phyloP scores from a whole-genome alignment of 208 protist species.

The Tritrichomonas musculus region DNA sequence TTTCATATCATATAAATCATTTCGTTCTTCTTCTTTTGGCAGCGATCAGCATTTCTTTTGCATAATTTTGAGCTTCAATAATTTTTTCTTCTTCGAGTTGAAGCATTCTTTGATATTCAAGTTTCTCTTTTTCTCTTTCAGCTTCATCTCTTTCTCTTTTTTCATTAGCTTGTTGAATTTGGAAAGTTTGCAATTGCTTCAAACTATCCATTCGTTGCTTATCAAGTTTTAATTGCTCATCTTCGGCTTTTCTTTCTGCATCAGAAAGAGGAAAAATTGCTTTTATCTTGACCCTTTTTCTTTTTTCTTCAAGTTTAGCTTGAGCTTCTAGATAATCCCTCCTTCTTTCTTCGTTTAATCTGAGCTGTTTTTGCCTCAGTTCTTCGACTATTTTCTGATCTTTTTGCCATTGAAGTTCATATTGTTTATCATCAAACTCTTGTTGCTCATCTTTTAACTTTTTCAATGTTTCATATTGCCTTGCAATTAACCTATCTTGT shows the following conservation, averaged over 20 bases:
- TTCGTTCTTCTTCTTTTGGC: not conserved
- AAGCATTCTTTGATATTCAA: not conserved
- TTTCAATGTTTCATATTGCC: not conserved
- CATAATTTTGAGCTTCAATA: not conserved
- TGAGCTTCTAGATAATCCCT: not conserved
- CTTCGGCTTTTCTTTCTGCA: not conserved
- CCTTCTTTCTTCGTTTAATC: not conserved
- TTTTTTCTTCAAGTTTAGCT: not conserved
- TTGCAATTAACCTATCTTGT: not conserved
- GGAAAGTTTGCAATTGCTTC: not conserved
- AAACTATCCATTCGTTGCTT: no score
- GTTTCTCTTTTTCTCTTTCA: not conserved
- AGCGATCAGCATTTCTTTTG: not conserved
- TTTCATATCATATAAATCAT: no score
- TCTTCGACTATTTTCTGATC: not conserved
- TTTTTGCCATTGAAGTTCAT: not conserved
- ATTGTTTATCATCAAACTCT: not conserved
- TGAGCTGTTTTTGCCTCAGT: not conserved
- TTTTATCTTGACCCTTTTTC: not conserved
- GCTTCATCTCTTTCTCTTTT: constrained; percentile 13
- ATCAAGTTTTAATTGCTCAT: not conserved
- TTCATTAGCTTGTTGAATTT: not conserved
- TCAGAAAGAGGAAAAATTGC: not conserved
- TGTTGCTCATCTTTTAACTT: not conserved
- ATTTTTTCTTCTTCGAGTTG: not conserved